These are phyloP conservation scores for Stenogyne calaminthoides DNA, from an alignment of 305 asterid genomes.

Conservation along the genomic window DNA sequence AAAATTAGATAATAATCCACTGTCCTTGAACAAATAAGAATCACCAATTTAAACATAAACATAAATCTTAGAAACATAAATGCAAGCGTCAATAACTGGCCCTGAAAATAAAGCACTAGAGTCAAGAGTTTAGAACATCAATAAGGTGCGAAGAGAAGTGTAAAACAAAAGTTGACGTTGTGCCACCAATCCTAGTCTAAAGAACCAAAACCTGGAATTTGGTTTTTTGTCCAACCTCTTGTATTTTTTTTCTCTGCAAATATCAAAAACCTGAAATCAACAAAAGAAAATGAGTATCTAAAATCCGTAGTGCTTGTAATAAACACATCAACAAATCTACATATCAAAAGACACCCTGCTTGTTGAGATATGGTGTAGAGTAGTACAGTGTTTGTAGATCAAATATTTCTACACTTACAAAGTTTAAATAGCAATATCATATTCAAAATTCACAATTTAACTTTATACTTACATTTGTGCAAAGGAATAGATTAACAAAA, in stretches of 20 bases:
- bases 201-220: too few species aligned
- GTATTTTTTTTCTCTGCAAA: too few species aligned
- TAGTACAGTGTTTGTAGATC: too few species aligned
- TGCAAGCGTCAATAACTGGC: background rate
- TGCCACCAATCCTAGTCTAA: too few species aligned
- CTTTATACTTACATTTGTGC: conserved; percentile 67
- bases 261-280: conserved; percentile 81
- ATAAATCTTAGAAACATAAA: background rate
- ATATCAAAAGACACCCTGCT: background rate
- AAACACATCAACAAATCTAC: background rate
- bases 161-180: too few species aligned
- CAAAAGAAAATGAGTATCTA: conserved; percentile 11
- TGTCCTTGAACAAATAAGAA: background rate
- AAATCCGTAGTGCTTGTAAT: conserved; percentile 3
- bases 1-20: background rate
- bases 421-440: background rate
- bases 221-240: too few species aligned
- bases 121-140: too few species aligned
- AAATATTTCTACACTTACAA: background rate
- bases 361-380: background rate
- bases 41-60: background rate
- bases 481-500: conserved; percentile 87
- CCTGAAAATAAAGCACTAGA: too few species aligned
- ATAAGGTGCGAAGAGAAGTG: too few species aligned
- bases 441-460: background rate